Conservation (phyloP, 1,284 basidiomycete genomes). For the Ustilago vetiveriae region DNA sequence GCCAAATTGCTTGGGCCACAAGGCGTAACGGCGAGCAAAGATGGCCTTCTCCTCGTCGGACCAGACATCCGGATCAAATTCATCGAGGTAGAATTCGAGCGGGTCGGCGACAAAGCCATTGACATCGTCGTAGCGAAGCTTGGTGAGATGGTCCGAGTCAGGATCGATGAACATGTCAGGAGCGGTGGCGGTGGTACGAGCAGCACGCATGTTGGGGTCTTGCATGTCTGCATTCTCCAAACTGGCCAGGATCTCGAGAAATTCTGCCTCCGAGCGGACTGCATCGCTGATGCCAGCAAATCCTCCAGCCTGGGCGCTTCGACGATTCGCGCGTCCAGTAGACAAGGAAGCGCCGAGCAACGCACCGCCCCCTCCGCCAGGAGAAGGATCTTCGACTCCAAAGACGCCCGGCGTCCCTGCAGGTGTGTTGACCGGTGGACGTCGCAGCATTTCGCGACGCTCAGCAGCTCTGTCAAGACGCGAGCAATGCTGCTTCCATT, state of each 20-base stretch:
- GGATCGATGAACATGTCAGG: constrained; percentile 87
- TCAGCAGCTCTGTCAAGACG: constrained; percentile 57
- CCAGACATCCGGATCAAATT: constrained; percentile 72
- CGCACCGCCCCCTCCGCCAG: constrained; percentile 16
- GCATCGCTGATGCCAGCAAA: constrained; percentile 77
- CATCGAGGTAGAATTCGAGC: constrained; percentile 71
- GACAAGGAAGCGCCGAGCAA: constrained; percentile 25
- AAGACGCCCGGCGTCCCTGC: constrained; percentile 37
- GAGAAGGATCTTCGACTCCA: constrained; percentile 28
- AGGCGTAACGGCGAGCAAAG: constrained; percentile 83
- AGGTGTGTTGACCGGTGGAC: constrained; percentile 36
- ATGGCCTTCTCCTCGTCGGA: constrained; percentile 83
- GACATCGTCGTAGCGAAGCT: constrained; percentile 78
- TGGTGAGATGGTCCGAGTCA: constrained; percentile 71
- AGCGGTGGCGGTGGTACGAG: constrained; percentile 85
- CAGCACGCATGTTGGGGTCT: constrained; percentile 86
- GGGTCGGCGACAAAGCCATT: constrained; percentile 84
- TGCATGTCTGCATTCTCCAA: constrained; percentile 90
- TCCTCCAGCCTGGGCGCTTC: constrained; percentile 49
- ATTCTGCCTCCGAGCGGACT: constrained; percentile 92
- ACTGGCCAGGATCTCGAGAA: constrained; percentile 94
- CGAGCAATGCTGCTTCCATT: constrained; percentile 60
- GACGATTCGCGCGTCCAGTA: constrained; percentile 49
- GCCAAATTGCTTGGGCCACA: constrained; percentile 92
- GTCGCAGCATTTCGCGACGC: constrained; percentile 44